phyloP scores from a whole-genome alignment of 2,329 filamentous ascomycete species.

The Hypoxylon sp. region DNA sequence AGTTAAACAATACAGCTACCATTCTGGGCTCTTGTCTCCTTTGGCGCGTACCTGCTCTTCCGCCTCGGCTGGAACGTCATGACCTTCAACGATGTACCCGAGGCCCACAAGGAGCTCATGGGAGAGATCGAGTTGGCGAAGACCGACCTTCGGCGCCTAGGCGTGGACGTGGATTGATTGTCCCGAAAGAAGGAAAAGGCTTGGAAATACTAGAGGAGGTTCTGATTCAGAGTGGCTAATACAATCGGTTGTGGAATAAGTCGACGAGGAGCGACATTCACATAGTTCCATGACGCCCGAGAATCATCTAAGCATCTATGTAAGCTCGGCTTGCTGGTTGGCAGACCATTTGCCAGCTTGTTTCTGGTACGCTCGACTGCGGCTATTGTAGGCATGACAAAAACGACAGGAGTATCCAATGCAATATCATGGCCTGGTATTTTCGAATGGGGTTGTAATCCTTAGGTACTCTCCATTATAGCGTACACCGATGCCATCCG shows the following conservation, averaged over 20 bases:
- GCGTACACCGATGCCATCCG: not conserved
- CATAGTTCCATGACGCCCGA: not conserved
- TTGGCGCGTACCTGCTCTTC: slow-evolving; percentile 92
- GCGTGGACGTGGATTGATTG: slow-evolving; percentile 80
- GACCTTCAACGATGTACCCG: slow-evolving; percentile 95
- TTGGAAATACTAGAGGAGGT: not conserved
- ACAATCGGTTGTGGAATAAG: not conserved
- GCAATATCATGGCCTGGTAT: not conserved
- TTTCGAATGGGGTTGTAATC: not conserved
- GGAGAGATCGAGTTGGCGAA: slow-evolving; percentile 83
- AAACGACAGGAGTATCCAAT: slow-evolving; percentile 8
- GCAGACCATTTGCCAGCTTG: not conserved
- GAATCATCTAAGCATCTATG: not conserved
- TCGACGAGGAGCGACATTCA: not conserved
- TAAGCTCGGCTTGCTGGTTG: not conserved
- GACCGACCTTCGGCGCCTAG: slow-evolving; percentile 77
- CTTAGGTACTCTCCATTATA: too few species aligned
- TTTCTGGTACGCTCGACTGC: not conserved
- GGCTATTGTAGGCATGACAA: too few species aligned
- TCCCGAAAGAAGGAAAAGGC: not conserved
- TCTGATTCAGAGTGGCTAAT: not conserved
- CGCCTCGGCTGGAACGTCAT: slow-evolving; percentile 92
- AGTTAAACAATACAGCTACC: slow-evolving; percentile 72
- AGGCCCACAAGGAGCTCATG: slow-evolving; percentile 91
- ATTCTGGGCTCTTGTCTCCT: slow-evolving; percentile 90